phyloP scores from a whole-genome alignment of 352 stramenopile genomes.

The Phytophthora agathidicida region DNA sequence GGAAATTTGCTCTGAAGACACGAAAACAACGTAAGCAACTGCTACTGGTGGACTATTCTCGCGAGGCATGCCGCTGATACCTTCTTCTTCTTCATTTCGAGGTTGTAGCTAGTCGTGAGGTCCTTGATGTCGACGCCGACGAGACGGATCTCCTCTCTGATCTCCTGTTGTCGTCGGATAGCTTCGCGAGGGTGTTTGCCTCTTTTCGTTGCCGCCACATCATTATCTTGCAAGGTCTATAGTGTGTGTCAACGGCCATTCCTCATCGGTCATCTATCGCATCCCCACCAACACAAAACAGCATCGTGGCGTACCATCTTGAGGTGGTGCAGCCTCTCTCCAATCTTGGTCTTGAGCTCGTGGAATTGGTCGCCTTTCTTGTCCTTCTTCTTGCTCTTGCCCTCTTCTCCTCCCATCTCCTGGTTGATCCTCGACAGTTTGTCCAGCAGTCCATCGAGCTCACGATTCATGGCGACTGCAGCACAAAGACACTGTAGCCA shows the following conservation, averaged over 20 bases:
- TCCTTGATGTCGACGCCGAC: constrained; percentile 78
- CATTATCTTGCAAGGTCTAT: constrained; percentile 78
- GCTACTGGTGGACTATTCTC: background rate
- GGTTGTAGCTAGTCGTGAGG: constrained; percentile 70
- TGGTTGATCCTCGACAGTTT: constrained; percentile 81
- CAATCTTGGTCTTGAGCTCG: constrained; percentile 82
- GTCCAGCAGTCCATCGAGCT: constrained; percentile 78
- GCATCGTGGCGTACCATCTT: constrained; percentile 58
- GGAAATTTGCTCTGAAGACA: constrained; percentile 72
- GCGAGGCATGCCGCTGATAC: constrained; percentile 22
- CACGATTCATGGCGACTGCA: constrained; percentile 60
- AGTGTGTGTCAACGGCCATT: background rate
- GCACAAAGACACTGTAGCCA: constrained; percentile 30
- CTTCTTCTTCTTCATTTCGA: constrained; percentile 87
- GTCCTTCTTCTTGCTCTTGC: constrained; percentile 70
- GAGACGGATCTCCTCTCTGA: constrained; percentile 80
- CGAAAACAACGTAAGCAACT: background rate
- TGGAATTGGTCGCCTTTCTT: constrained; percentile 78
- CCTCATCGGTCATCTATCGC: background rate
- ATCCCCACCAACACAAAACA: background rate
- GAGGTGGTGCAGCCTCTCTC: constrained; percentile 75
- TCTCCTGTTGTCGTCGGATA: constrained; percentile 80
- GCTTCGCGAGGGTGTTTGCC: constrained; percentile 81
- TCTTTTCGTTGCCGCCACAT: constrained; percentile 56
- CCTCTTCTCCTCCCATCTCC: constrained; percentile 78